Conservation (phyloP, 305 asterid species). For the Fraxinus ornus region DNA sequence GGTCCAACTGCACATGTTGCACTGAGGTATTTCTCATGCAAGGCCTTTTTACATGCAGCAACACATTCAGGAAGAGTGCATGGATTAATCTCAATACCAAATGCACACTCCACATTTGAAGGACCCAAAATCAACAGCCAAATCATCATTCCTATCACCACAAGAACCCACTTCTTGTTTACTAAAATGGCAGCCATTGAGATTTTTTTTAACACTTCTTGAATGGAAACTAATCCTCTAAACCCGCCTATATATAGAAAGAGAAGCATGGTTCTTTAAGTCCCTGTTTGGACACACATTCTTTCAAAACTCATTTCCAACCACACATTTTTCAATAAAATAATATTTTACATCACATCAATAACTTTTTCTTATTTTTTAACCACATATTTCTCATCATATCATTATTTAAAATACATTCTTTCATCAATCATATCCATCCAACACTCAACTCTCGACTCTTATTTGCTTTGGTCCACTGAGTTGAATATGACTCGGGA, state of each 20-base stretch:
- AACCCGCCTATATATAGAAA: background rate
- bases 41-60: conserved; percentile 44
- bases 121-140: conserved; percentile 27
- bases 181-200: conserved; percentile 18
- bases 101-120: conserved; percentile 41
- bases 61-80: conserved; percentile 47
- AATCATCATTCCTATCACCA: conserved; percentile 10
- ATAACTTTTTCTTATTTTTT: too few species aligned
- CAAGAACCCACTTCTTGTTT: background rate
- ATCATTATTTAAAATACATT: too few species aligned
- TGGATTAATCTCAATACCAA: conserved; percentile 49
- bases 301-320: too few species aligned
- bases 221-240: background rate
- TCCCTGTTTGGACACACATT: too few species aligned
- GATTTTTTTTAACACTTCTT: background rate
- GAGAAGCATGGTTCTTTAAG: background rate
- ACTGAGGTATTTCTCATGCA: conserved; percentile 36
- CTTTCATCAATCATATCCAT: too few species aligned
- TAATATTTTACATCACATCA: too few species aligned
- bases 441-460: background rate
- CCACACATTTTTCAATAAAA: too few species aligned
- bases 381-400: too few species aligned
- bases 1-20: conserved; percentile 53
- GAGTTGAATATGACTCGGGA: background rate
- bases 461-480: background rate